phyloP scores from a whole-genome alignment of 495 filamentous ascomycete genomes.

The Lepraria neglecta region DNA sequence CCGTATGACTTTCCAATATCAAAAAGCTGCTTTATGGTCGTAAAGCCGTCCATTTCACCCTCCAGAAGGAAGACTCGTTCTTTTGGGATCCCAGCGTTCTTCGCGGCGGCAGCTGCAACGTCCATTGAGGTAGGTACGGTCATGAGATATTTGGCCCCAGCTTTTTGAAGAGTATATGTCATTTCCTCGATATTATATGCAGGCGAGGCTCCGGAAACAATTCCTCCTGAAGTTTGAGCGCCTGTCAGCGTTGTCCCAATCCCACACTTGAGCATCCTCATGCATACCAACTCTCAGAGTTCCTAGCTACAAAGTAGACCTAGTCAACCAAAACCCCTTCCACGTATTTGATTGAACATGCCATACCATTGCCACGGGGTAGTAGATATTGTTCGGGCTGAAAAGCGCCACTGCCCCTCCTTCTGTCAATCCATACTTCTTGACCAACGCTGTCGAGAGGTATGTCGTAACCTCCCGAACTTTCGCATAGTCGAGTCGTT shows the following conservation, averaged over 20 bases:
- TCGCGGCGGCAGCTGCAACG: conserved; percentile 47
- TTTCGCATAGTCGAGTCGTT: conserved; percentile 47
- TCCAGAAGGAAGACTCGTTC: conserved; percentile 51
- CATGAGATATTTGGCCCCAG: conserved; percentile 50
- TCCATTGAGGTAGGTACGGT: conserved; percentile 45
- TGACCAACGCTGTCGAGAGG: conserved; percentile 51
- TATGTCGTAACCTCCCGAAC: conserved; percentile 47
- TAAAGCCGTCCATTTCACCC: conserved; percentile 43
- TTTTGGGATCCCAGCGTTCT: conserved; percentile 45
- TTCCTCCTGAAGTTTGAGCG: conserved; percentile 32
- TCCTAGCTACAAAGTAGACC: conserved; percentile 33
- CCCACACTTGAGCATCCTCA: background rate
- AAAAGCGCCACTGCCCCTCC: conserved; percentile 51
- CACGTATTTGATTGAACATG: background rate
- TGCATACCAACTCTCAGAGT: conserved; percentile 38
- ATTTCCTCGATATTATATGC: conserved; percentile 59
- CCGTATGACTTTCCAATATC: conserved; percentile 38
- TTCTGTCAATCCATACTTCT: conserved; percentile 41
- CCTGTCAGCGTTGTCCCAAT: background rate
- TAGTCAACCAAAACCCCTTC: background rate
- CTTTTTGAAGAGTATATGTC: conserved; percentile 51
- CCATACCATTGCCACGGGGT: conserved; percentile 48
- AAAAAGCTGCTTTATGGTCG: conserved; percentile 45
- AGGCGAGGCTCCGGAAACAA: conserved; percentile 51
- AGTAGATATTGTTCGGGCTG: conserved; percentile 54